These are phyloP conservation scores for Linnemannia schmuckeri DNA, from an alignment of 192 early-diverging fungal genomes.

Conservation along the genomic window DNA sequence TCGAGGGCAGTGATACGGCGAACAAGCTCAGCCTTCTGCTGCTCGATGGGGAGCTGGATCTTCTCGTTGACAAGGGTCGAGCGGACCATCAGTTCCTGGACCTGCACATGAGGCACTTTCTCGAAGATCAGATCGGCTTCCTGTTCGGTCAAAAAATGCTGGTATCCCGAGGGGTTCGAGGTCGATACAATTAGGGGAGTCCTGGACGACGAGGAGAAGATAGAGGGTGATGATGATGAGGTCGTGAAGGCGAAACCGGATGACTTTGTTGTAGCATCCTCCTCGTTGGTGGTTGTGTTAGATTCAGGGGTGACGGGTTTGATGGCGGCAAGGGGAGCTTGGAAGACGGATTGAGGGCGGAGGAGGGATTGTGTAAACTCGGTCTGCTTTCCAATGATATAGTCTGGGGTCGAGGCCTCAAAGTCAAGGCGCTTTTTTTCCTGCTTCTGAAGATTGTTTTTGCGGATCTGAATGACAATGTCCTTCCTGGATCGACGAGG, in stretches of 20 bases:
- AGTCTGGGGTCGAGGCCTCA: constrained; percentile 46
- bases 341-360: constrained; percentile 43
- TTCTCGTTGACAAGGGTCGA: constrained; percentile 38
- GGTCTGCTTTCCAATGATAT: constrained; percentile 55
- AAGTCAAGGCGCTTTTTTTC: constrained; percentile 43
- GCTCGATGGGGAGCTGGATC: constrained; percentile 57
- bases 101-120: constrained; percentile 54
- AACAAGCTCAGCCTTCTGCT: constrained; percentile 72
- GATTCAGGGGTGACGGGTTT: constrained; percentile 22
- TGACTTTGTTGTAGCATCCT: not conserved
- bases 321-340: constrained; percentile 43
- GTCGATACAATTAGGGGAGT: constrained; percentile 44
- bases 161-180: constrained; percentile 59
- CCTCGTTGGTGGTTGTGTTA: not conserved
- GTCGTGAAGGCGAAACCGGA: constrained; percentile 24
- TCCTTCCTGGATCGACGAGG: constrained; percentile 50
- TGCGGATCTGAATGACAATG: constrained; percentile 50
- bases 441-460: constrained; percentile 52
- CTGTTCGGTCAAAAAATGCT: constrained; percentile 62
- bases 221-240: constrained; percentile 46
- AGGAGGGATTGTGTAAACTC: constrained; percentile 55
- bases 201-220: constrained; percentile 40
- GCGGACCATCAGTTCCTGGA: constrained; percentile 42
- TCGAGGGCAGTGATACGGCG: constrained; percentile 83
- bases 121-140: constrained; percentile 66